phyloP scores from a whole-genome alignment of 768 basidiomycete species.

The Clitopilus passeckerianus region DNA sequence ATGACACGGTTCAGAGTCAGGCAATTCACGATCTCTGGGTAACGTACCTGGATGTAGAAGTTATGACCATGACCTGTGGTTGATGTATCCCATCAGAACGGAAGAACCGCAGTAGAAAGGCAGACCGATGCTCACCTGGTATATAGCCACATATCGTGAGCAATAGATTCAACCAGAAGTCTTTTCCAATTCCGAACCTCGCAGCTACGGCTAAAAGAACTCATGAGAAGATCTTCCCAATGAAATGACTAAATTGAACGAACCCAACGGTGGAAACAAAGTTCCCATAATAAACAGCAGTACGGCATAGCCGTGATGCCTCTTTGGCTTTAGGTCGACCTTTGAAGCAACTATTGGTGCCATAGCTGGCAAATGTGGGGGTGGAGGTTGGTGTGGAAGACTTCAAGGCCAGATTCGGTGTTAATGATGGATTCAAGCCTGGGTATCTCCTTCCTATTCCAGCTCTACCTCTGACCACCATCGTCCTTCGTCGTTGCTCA shows the following conservation, averaged over 20 bases:
- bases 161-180: conserved; percentile 88
- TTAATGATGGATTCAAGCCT: conserved; percentile 4
- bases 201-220: conserved; percentile 75
- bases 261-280: conserved; percentile 87
- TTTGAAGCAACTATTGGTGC: conserved; percentile 40
- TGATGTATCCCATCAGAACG: conserved; percentile 4
- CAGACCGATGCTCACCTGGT: conserved; percentile 48
- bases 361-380: conserved; percentile 13
- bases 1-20: conserved; percentile 3
- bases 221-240: conserved; percentile 4
- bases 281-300: conserved; percentile 86
- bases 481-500: conserved; percentile 3
- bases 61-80: conserved; percentile 81
- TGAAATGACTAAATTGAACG: conserved; percentile 11
- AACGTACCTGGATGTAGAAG: conserved; percentile 79
- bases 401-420: background rate
- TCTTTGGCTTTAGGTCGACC: conserved; percentile 59
- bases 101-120: conserved; percentile 20
- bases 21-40: background rate
- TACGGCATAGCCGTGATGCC: conserved; percentile 77
- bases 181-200: conserved; percentile 84
- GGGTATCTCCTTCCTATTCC: conserved; percentile 15
- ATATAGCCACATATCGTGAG: conserved; percentile 91
- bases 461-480: conserved; percentile 3
- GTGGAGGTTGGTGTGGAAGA: conserved; percentile 1